phyloP scores from a whole-genome alignment of 2,329 filamentous ascomycete genomes.

The Claviceps arundinis region DNA sequence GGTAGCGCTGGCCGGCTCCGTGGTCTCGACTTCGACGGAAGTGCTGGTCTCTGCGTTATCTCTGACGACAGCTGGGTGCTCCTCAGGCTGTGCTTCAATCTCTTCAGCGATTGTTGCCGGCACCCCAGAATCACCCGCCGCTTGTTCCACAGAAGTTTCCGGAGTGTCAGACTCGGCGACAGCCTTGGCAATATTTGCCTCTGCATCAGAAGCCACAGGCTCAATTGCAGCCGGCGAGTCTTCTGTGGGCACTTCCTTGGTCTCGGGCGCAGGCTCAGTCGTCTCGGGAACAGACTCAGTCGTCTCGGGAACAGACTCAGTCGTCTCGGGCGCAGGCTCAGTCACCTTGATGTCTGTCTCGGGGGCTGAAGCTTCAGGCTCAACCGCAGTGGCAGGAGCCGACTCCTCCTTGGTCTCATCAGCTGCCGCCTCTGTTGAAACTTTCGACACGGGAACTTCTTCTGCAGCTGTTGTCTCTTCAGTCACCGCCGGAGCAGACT shows the following conservation, averaged over 20 bases:
- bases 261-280: background rate
- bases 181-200: background rate
- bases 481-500: background rate
- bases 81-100: background rate
- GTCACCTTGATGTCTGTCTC: background rate
- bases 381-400: background rate
- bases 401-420: background rate
- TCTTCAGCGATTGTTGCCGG: background rate
- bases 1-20: background rate
- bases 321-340: background rate
- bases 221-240: background rate
- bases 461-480: background rate
- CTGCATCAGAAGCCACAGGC: background rate
- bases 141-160: background rate
- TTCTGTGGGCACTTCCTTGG: background rate
- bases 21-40: background rate
- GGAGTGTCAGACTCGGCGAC: background rate
- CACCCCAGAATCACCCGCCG: background rate
- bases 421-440: background rate
- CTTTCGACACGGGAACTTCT: background rate
- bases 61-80: background rate
- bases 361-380: background rate
- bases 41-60: background rate
- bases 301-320: background rate
- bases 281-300: background rate